Conservation (phyloP, 2,329 filamentous ascomycete species). For the Gliomastix tumulicola region DNA sequence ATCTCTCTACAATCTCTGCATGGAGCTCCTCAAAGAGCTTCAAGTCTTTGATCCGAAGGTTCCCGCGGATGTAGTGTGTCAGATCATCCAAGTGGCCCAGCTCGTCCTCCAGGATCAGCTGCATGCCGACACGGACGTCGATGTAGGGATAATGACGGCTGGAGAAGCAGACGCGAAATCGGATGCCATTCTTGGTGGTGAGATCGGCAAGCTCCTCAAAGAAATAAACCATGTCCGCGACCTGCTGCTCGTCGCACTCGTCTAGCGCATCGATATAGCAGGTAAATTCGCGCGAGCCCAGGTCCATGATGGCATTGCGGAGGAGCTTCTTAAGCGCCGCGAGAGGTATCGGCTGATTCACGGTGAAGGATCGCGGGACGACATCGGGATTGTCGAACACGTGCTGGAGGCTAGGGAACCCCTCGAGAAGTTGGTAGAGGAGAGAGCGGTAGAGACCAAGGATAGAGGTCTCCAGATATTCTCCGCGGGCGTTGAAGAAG, state of each 20-base stretch:
- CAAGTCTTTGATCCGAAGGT: conserved; percentile 17
- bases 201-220: conserved; percentile 29
- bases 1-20: conserved; percentile 20
- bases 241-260: conserved; percentile 35
- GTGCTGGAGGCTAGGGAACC: conserved; percentile 22
- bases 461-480: conserved; percentile 31
- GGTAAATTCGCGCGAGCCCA: conserved; percentile 5
- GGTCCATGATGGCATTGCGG: neutral
- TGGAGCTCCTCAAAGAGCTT: conserved; percentile 14
- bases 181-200: conserved; percentile 7
- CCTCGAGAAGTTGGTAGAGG: conserved; percentile 29
- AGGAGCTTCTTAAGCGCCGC: conserved; percentile 2
- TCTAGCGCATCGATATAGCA: conserved; percentile 33
- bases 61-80: conserved; percentile 7
- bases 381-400: conserved; percentile 14
- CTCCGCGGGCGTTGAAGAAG: conserved; percentile 44
- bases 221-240: conserved; percentile 32
- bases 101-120: conserved; percentile 15
- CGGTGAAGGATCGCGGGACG: neutral
- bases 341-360: neutral
- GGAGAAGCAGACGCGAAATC: conserved; percentile 30
- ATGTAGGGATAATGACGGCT: conserved; percentile 38
- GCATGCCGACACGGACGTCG: conserved; percentile 14
- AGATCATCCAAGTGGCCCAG: conserved; percentile 15
- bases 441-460: conserved; percentile 43